Percentiles rank a stretch among this genome's conserved stretches.
phyloP scores from a whole-genome alignment of 352 stramenopile species.

The Phytophthora chlamydospora region DNA sequence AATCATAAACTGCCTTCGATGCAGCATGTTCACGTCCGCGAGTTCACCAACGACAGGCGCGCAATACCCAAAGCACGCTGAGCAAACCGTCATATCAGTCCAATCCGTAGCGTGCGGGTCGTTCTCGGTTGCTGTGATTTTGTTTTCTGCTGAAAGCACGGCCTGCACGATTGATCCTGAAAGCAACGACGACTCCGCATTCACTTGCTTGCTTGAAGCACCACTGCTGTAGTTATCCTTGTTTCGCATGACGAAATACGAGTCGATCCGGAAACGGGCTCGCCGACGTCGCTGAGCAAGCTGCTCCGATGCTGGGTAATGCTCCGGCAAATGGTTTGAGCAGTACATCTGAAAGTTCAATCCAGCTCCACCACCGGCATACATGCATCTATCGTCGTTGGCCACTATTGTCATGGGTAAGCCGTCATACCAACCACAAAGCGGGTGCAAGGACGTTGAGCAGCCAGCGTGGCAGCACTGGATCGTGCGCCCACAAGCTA shows the following conservation, averaged over 20 bases:
- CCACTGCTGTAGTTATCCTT: conserved; percentile 44
- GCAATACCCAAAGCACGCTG: conserved; percentile 78
- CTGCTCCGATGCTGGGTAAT: conserved; percentile 53
- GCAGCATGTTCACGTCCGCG: conserved; percentile 58
- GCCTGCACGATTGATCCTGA: conserved; percentile 62
- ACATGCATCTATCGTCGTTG: conserved; percentile 58
- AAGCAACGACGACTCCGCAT: conserved; percentile 45
- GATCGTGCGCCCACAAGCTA: conserved; percentile 79
- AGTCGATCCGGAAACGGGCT: conserved; percentile 74
- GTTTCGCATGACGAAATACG: conserved; percentile 70
- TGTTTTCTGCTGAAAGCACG: conserved; percentile 48
- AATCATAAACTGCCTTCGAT: conserved; percentile 83
- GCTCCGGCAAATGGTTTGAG: conserved; percentile 52
- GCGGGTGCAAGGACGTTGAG: conserved; percentile 74
- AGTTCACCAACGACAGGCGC: conserved; percentile 53
- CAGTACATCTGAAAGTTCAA: conserved; percentile 78
- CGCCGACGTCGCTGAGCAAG: conserved; percentile 54
- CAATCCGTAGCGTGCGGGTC: conserved; percentile 45
- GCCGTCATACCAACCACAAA: conserved; percentile 89
- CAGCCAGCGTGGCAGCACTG: conserved; percentile 65
- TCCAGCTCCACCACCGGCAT: conserved; percentile 73
- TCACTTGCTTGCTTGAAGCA: conserved; percentile 17
- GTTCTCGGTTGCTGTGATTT: conserved; percentile 22
- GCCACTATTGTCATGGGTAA: conserved; percentile 72
- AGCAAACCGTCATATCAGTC: conserved; percentile 76